These are phyloP conservation scores for Fagopyrum esculentum DNA, from an alignment of 148 eudicot species.

Conservation along the genomic window DNA sequence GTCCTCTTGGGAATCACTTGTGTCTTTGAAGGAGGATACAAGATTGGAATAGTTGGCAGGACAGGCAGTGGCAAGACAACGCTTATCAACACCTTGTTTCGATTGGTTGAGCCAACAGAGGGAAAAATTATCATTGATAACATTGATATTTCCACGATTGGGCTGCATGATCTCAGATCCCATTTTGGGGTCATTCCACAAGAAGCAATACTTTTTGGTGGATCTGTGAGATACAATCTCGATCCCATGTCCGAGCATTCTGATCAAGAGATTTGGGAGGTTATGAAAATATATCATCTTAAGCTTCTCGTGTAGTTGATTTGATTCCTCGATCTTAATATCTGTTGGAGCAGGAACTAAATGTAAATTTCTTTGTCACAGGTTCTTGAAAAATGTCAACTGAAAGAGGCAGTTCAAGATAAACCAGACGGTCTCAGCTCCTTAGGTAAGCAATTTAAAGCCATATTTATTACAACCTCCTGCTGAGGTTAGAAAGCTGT, in stretches of 20 bases:
- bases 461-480: too few relatives aligned
- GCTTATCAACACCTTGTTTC: conserved; percentile 24
- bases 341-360: neutral
- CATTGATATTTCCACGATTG: conserved; percentile 17
- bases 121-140: conserved; percentile 16
- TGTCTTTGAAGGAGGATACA: conserved; percentile 32
- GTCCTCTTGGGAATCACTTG: conserved; percentile 36
- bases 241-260: conserved; percentile 35
- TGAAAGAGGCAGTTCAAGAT: conserved; percentile 28
- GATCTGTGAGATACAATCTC: conserved; percentile 33
- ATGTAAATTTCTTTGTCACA: neutral
- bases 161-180: conserved; percentile 14
- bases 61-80: conserved; percentile 29
- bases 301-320: too few relatives aligned
- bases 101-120: conserved; percentile 15
- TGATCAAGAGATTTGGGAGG: conserved; percentile 38
- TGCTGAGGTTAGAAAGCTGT: too few relatives aligned
- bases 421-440: conserved; percentile 33
- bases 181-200: conserved; percentile 8
- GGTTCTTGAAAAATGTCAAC: conserved; percentile 41
- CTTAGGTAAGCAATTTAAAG: conserved; percentile 20
- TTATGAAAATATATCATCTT: neutral
- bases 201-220: conserved; percentile 18
- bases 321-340: neutral
- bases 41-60: conserved; percentile 38